Evolutionary conservation across 306 rosid genomes (phyloP).

Genomic region (Astragalus glycyphyllos): DNA sequence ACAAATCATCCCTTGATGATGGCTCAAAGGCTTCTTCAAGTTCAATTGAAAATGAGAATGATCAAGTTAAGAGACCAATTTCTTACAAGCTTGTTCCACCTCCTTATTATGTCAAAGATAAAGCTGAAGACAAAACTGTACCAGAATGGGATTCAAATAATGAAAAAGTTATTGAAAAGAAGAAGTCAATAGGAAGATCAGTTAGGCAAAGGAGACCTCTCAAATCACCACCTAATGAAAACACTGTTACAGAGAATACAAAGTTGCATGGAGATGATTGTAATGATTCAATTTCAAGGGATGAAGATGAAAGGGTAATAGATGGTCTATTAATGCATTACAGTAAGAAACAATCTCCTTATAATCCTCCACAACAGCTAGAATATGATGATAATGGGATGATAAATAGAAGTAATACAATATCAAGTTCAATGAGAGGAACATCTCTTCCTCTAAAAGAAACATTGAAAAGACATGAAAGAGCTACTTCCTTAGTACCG

Average conservation of each 20-base stretch:
- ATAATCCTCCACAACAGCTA: no score
- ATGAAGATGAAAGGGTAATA: conserved; percentile 32
- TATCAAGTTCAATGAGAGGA: conserved; percentile 45
- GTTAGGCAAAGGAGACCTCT: conserved; percentile 56
- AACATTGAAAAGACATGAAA: conserved; percentile 19
- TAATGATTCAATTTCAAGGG: conserved; percentile 14
- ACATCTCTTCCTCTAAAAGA: conserved; percentile 50
- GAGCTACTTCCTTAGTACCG: conserved; percentile 52
- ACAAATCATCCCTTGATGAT: conserved; percentile 49
- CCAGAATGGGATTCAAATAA: conserved; percentile 41
- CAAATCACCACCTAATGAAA: conserved; percentile 39
- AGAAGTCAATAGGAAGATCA: conserved; percentile 65
- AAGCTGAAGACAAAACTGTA: conserved; percentile 41
- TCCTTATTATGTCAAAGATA: conserved; percentile 63
- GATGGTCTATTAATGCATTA: conserved; percentile 44
- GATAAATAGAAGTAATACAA: conserved; percentile 23
- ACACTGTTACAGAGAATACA: background rate
- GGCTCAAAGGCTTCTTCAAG: conserved; percentile 52
- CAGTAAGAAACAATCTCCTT: conserved; percentile 30
- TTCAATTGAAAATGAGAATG: conserved; percentile 61
- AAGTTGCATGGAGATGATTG: background rate
- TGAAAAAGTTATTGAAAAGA: conserved; percentile 29
- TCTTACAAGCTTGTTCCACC: conserved; percentile 49
- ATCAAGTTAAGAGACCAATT: conserved; percentile 49
- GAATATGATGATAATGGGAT: conserved; percentile 6